Base-by-base conservation (phyloP, 345 rosid genomes). In the Acer saccharum region DNA sequence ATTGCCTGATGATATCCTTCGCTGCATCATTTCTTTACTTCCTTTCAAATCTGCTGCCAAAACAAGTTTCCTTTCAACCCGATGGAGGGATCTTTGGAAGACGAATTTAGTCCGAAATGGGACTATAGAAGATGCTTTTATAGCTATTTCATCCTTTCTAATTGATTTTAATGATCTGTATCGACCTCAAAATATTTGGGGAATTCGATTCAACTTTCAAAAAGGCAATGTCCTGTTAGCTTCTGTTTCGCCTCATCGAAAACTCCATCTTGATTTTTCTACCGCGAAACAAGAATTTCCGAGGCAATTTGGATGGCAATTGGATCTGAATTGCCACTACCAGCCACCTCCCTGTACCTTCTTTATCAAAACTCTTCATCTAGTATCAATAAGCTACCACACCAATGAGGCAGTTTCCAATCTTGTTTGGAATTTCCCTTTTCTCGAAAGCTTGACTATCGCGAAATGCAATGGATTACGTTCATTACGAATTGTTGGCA, bases 191-290 rank as follows among this genome's bases (percentile, higher is more conserved):
- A 64, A 48, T n/a, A 50, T 10, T 9, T 29, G 71, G 62, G 70
- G 70, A 10, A 2, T 64, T 65, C 77, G 18, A 17, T 65, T 75
- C 64, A 48, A 50, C 70, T 50, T 64, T 52, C 12, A 3, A 71
- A n/a, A 27, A 50, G 62, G 44, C 29, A 50, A 18, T 10, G 12
- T 48, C 16, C 69, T 74, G 17, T 64, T 74, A 50, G 61, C 50
- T 32, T 6, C 77, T 65, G 20, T 52, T 75, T 48, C 71, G 12
- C 54, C 72, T 0, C 8, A 55, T 32, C 39, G 35, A 29, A 75
- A 75, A 4, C 72, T 75, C 39, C 72, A 50, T n/a, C 39, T 75
- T n/a, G 65, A 75, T 52, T 75, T 65, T 62, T 75, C 65, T 3
- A 52, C 71, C 3, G 65, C 50, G 14, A 65, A 75, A 20, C 71